phyloP scores from a whole-genome alignment of 2,329 filamentous ascomycete species.

The Botrytis elliptica region DNA sequence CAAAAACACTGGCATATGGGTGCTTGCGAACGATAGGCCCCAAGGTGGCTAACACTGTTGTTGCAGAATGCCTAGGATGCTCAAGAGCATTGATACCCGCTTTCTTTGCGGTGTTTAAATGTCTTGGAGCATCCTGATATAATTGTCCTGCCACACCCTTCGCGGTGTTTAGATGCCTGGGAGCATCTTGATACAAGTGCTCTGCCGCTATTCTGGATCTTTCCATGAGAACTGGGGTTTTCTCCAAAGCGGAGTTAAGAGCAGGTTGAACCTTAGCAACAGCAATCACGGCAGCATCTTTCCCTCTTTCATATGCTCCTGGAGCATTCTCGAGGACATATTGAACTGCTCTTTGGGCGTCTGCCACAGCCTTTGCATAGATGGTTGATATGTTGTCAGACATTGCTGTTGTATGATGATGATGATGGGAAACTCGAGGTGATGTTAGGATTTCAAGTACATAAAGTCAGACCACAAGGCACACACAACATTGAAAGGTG shows the following conservation, averaged over 20 bases:
- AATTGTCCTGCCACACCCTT: constrained; percentile 1
- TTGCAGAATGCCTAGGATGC: constrained; percentile 7
- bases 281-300: neutral
- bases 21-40: neutral
- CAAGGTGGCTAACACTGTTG: neutral
- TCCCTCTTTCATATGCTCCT: constrained; percentile 13
- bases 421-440: neutral
- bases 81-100: neutral
- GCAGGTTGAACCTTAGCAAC: constrained; percentile 6
- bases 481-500: neutral
- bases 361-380: neutral
- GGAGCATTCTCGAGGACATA: constrained; percentile 8
- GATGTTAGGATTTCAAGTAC: neutral
- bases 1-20: neutral
- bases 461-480: neutral
- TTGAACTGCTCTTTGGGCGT: constrained; percentile 11
- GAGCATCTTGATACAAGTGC: constrained; percentile 10
- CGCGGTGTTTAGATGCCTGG: neutral
- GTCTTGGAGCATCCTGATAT: constrained; percentile 2
- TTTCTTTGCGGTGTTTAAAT: neutral
- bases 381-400: neutral
- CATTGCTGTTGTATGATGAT: neutral
- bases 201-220: neutral
- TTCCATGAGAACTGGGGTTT: neutral
- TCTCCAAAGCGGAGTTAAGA: constrained; percentile 11